These are phyloP conservation scores for Ananas comosus DNA, from an alignment of 176 grass and related monocot species.

Conservation along the genomic window DNA sequence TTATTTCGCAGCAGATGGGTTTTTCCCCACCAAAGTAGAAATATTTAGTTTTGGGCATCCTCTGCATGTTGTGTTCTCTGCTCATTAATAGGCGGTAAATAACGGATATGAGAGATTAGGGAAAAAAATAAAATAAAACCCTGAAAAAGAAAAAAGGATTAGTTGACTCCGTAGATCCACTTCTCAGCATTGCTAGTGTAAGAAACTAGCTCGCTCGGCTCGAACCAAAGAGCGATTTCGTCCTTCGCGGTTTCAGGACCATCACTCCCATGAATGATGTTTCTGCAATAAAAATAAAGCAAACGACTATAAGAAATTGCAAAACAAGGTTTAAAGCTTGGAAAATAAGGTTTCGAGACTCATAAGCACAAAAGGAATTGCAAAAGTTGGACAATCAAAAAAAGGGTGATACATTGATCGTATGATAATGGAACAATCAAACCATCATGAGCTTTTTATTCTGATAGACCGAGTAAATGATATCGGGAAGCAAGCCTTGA, in stretches of 20 bases:
- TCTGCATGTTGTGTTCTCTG: background rate
- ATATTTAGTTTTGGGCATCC: background rate
- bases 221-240: conserved; percentile 83
- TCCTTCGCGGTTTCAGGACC: conserved; percentile 80
- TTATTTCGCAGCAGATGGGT: background rate
- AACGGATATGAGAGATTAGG: background rate
- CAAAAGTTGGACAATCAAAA: too few species aligned
- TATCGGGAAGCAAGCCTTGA: too few species aligned
- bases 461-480: too few species aligned
- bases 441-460: too few species aligned
- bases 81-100: background rate
- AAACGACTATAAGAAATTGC: background rate
- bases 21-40: background rate
- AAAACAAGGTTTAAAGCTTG: background rate
- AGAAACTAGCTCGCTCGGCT: conserved; percentile 57
- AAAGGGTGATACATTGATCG: too few species aligned
- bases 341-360: too few species aligned
- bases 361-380: too few species aligned
- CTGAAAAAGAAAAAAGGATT: background rate
- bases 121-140: background rate
- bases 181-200: conserved; percentile 65
- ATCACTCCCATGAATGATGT: conserved; percentile 91
- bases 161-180: conserved; percentile 77
- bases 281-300: conserved; percentile 32
- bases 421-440: too few species aligned